phyloP scores from a whole-genome alignment of 768 basidiomycete species.

The Lactarius sp. region DNA sequence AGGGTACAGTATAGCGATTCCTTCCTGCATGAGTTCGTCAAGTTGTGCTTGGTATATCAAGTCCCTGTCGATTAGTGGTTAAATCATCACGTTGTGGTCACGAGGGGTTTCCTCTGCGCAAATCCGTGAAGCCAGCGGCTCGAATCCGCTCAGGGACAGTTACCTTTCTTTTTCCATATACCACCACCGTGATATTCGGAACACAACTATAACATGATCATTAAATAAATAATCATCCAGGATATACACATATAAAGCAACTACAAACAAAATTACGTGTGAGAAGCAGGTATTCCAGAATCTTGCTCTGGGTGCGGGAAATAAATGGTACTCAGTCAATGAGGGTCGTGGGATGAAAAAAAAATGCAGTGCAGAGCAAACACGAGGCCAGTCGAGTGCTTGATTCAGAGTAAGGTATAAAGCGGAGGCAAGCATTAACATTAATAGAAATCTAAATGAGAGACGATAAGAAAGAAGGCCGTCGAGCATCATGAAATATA shows the following conservation, averaged over 20 bases:
- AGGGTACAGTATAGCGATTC: no score
- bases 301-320: background rate
- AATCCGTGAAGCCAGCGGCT: conserved; percentile 24
- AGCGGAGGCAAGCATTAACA: conserved; percentile 1
- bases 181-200: no score
- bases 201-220: background rate
- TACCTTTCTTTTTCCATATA: background rate
- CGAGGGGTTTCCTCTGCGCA: background rate
- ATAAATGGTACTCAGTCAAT: conserved; percentile 13
- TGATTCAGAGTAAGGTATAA: background rate
- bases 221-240: background rate
- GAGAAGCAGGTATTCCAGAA: background rate
- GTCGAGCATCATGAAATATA: background rate
- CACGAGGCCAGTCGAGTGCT: background rate
- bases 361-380: background rate
- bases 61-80: conserved; percentile 27
- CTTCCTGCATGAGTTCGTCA: background rate
- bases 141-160: conserved; percentile 24
- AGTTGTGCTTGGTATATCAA: background rate
- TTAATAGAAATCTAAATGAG: conserved; percentile 1
- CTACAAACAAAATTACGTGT: conserved; percentile 3
- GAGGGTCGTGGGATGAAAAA: background rate
- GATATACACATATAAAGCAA: background rate
- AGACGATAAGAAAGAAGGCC: background rate
- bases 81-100: conserved; percentile 26